A percentile compares a stretch with the other conserved stretches of the same genome.
phyloP scores from a whole-genome alignment of 2,329 filamentous ascomycete species.

The Rutstroemia sp. region DNA sequence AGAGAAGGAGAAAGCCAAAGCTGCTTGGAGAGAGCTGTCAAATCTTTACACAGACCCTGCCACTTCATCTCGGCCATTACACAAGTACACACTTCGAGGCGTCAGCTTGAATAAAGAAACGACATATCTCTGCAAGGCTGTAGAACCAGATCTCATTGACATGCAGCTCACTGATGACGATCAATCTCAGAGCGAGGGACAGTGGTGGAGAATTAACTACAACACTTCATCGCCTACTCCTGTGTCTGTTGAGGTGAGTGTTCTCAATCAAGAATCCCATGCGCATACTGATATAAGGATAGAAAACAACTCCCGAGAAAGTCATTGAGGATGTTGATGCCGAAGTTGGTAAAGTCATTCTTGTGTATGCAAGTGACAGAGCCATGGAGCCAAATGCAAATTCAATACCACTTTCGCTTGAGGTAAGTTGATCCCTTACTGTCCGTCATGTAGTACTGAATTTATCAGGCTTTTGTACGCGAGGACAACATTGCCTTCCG shows the following conservation, averaged over 20 bases:
- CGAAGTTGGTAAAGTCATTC: constrained; percentile 40
- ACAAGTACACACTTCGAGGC: constrained; percentile 43
- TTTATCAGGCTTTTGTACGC: constrained; percentile 39
- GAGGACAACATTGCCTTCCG: constrained; percentile 46
- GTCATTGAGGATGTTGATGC: constrained; percentile 40
- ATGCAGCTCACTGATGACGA: constrained; percentile 31
- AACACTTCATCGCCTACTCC: constrained; percentile 33
- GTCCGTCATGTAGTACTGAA: constrained; percentile 7
- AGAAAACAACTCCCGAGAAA: constrained; percentile 42
- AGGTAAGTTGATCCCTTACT: constrained; percentile 25
- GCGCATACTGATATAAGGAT: constrained; percentile 2
- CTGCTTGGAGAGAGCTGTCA: constrained; percentile 32
- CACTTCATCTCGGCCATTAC: constrained; percentile 17
- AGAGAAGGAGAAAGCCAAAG: constrained; percentile 25
- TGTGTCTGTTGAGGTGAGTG: constrained; percentile 42
- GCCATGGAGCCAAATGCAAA: constrained; percentile 32
- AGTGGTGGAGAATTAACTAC: constrained; percentile 51
- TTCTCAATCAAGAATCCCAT: background rate
- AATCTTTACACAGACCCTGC: constrained; percentile 32
- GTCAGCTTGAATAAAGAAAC: constrained; percentile 41
- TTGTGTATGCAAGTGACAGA: constrained; percentile 48
- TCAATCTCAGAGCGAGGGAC: constrained; percentile 31
- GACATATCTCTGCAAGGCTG: constrained; percentile 43
- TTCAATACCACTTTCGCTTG: constrained; percentile 33
- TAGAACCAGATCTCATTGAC: constrained; percentile 37